Evolutionary conservation across 2,329 filamentous ascomycete species (phyloP).

Genomic region (Chalaropsis thielavioides): DNA sequence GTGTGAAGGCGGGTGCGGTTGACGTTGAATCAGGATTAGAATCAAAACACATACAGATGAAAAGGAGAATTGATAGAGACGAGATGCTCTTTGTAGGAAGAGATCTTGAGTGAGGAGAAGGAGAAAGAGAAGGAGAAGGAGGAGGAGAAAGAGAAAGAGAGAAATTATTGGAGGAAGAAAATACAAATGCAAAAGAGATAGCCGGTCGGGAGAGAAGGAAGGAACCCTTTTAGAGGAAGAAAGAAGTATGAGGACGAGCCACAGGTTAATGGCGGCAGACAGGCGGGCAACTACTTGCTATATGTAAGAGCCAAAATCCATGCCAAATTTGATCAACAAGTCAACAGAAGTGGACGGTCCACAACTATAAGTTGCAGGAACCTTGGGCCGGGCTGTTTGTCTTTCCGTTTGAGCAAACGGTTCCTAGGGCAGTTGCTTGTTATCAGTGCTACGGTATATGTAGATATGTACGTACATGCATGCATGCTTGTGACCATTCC

Average conservation of each 20-base stretch:
- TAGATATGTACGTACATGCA: no score
- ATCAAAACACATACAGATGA: constrained; percentile 6
- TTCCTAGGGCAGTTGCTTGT: background rate
- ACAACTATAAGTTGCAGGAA: background rate
- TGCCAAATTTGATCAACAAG: constrained; percentile 8
- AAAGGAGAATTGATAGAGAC: background rate
- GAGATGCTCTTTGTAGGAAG: constrained; percentile 7
- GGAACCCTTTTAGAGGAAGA: background rate
- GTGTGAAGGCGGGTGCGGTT: background rate
- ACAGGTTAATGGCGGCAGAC: background rate
- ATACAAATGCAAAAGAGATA: constrained; percentile 8
- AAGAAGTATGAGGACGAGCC: background rate
- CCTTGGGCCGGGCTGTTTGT: background rate
- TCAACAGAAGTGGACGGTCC: background rate
- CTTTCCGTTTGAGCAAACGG: background rate
- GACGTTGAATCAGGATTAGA: constrained; percentile 7
- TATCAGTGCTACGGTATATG: no score
- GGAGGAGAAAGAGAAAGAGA: constrained; percentile 18
- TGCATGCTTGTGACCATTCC: no score
- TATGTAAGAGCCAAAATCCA: constrained; percentile 11
- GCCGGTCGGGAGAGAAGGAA: background rate
- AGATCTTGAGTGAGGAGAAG: background rate
- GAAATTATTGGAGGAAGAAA: constrained; percentile 13
- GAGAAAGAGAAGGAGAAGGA: constrained; percentile 13
- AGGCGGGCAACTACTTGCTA: constrained; percentile 4